Base-by-base conservation (phyloP, 148 eudicot species). In the Polygonum maritimum region DNA sequence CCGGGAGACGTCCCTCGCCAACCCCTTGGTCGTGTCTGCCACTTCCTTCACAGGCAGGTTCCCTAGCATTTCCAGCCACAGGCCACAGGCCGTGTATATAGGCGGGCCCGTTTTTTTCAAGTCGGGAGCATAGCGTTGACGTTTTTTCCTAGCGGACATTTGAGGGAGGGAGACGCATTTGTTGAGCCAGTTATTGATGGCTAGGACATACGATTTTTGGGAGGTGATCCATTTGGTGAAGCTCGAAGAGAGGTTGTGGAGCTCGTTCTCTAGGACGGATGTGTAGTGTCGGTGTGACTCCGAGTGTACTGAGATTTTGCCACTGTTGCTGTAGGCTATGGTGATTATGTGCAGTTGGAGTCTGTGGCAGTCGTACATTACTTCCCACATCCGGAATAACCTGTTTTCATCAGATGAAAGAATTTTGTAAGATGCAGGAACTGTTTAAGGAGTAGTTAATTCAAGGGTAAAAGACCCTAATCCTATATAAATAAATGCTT, bases 301-400 rank as follows among this genome's bases (percentile, higher is more conserved):
- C 12, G 98, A 87, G 35, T 84, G 92, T 12, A 87, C 62, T 31
- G 86, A 80, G 79, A 90, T 82, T 52, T 82, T 87, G 47, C 80
- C 65, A 58, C 78, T 79, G 33, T 81, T 85, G 75, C 78, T 74
- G 45, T 78, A 81, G 55, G 89, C 80, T 35, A 83, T 62, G 11
- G 92, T 79, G 74, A 92, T 82, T 73, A 87, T 82, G 76, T 86
- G 88, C 38, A 89, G 78, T 81, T 94, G 98, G 58, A 80, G 87
- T 84, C 85, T 84, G 81, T 94, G 98, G 84, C 93, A 92, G 55
- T 90, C 97, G 65, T 75, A 79, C 98, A 94, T 94, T 82, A 79
- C 85, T 65, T 84, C 92, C 98, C 98, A 94, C 98, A 94, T 94
- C 75, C 84, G 86, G 79, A 87, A 80, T 78, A 94, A 83, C 78